Conservation (phyloP, 768 basidiomycete species). For the Lactifluus pinguis region DNA sequence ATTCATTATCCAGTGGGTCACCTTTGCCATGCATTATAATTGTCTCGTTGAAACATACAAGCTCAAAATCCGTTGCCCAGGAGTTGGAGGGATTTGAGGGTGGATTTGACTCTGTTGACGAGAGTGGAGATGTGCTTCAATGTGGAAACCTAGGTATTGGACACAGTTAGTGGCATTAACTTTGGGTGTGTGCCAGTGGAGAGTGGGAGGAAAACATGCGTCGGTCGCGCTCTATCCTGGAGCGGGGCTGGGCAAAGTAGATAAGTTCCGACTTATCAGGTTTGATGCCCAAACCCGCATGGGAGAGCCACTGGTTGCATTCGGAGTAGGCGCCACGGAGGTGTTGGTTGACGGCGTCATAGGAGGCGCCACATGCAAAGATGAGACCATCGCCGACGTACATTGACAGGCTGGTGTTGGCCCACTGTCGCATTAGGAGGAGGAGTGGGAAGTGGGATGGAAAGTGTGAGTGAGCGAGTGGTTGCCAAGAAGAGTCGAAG, state of each 20-base stretch:
- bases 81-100: background rate
- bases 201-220: too few species aligned
- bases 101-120: background rate
- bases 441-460: background rate
- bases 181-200: background rate
- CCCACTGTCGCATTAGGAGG: background rate
- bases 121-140: conserved; percentile 21
- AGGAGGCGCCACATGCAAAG: too few species aligned
- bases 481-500: too few species aligned
- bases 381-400: too few species aligned
- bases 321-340: too few species aligned
- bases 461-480: background rate
- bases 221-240: too few species aligned
- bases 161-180: background rate
- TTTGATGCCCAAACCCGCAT: background rate
- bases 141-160: background rate
- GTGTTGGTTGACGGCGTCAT: too few species aligned
- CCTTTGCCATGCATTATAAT: background rate
- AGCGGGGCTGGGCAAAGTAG: background rate
- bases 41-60: too few species aligned
- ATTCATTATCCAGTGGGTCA: conserved; percentile 36
- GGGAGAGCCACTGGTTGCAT: background rate
- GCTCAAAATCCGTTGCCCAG: background rate
- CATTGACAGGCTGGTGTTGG: background rate
- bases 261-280: background rate